A percentile compares a stretch with the other conserved stretches of the same genome.
Evolutionary conservation across 1,139 yeast genomes (phyloP).

Genomic region (Nakaseomyces kungkrabaensis): DNA sequence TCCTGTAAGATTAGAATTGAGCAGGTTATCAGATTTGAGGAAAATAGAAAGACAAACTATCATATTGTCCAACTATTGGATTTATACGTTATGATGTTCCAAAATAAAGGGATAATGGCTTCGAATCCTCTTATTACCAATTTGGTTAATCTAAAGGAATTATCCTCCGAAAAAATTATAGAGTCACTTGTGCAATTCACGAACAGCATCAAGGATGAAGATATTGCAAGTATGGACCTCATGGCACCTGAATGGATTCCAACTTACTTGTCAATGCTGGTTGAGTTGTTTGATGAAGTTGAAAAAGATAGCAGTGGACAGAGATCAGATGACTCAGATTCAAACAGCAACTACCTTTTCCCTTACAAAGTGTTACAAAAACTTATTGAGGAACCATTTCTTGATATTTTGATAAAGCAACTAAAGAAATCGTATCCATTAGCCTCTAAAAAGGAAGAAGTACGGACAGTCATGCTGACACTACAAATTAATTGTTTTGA

Average conservation of each 20-base stretch:
- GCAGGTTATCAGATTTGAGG: constrained; percentile 58
- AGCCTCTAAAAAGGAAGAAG: constrained; percentile 22
- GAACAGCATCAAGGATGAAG: neutral
- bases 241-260: constrained; percentile 70
- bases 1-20: constrained; percentile 50
- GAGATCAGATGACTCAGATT: constrained; percentile 13
- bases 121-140: constrained; percentile 16
- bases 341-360: constrained; percentile 9
- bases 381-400: constrained; percentile 19
- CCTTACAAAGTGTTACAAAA: constrained; percentile 30
- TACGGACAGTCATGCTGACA: constrained; percentile 28
- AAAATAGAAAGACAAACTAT: constrained; percentile 44
- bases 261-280: constrained; percentile 36
- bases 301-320: constrained; percentile 30
- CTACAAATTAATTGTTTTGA: constrained; percentile 53
- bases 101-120: constrained; percentile 32
- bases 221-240: constrained; percentile 26
- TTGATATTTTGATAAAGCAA: constrained; percentile 14
- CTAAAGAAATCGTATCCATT: constrained; percentile 21
- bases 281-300: constrained; percentile 41
- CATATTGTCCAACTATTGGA: constrained; percentile 55
- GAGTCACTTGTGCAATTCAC: constrained; percentile 11
- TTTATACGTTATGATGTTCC: constrained; percentile 61
- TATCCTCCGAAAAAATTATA: constrained; percentile 18
- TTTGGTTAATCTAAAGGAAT: constrained; percentile 12